Percentiles rank a stretch among this genome's conserved stretches.
Conservation (phyloP, 352 stramenopile species). For the Pythium monospermum region DNA sequence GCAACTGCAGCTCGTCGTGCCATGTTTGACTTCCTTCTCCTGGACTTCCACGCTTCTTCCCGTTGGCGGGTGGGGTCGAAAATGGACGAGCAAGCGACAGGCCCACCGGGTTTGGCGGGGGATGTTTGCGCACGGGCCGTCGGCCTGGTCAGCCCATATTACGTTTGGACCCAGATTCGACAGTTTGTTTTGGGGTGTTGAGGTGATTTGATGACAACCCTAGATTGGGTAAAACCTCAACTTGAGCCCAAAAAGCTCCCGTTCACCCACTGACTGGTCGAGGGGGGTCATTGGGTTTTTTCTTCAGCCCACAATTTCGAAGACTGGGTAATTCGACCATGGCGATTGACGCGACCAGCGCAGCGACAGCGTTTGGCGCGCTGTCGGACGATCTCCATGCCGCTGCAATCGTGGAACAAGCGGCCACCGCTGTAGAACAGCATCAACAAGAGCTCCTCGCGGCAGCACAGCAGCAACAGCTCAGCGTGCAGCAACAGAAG, state of each 20-base stretch:
- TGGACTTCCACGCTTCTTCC: too few species aligned
- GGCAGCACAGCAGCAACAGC: not conserved
- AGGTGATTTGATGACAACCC: not conserved
- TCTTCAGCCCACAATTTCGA: not conserved
- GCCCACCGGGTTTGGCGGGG: too few species aligned
- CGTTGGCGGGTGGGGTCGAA: too few species aligned
- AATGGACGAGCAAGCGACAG: too few species aligned
- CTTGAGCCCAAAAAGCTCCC: not conserved
- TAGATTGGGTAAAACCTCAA: conserved; percentile 26
- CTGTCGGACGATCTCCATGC: conserved; percentile 23
- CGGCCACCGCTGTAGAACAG: conserved; percentile 12
- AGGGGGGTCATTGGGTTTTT: conserved; percentile 24
- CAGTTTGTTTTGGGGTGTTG: too few species aligned
- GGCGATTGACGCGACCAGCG: conserved; percentile 6
- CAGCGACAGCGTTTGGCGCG: conserved; percentile 10
- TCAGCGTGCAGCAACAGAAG: conserved; percentile 15
- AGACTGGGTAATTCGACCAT: conserved; percentile 2
- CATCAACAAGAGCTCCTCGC: conserved; percentile 8
- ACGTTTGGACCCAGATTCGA: too few species aligned
- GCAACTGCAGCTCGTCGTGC: too few species aligned
- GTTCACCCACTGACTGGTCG: conserved; percentile 16
- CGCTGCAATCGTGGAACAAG: conserved; percentile 20
- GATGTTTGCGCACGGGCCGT: too few species aligned
- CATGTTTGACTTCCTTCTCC: too few species aligned
- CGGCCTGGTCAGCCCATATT: too few species aligned